phyloP scores from a whole-genome alignment of 331 rosid genomes.

The Malus hybrid region DNA sequence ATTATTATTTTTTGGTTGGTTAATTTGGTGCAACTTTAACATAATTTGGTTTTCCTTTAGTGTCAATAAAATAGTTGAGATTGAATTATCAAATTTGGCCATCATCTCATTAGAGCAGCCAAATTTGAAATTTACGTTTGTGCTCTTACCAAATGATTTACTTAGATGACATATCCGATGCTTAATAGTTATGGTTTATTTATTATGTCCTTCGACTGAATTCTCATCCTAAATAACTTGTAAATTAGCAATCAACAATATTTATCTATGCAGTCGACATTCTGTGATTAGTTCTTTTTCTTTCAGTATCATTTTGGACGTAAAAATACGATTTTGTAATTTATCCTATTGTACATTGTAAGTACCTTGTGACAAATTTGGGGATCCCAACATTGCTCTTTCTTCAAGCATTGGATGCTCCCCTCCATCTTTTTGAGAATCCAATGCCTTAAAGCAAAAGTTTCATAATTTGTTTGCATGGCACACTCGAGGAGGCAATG shows the following conservation, averaged over 20 bases:
- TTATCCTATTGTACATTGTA: too few relatives aligned
- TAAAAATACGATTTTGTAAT: too few relatives aligned
- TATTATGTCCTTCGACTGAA: too few relatives aligned
- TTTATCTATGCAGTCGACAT: too few relatives aligned
- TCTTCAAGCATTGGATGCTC: conserved; percentile 53
- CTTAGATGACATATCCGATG: background rate
- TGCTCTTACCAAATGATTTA: conserved; percentile 13
- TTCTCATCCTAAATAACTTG: too few relatives aligned
- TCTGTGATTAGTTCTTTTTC: too few relatives aligned
- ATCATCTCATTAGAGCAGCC: background rate
- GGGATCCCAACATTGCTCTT: background rate
- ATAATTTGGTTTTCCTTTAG: background rate
- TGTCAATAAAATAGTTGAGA: background rate
- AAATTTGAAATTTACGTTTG: background rate
- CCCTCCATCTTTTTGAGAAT: conserved; percentile 16
- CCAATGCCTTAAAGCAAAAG: conserved; percentile 33
- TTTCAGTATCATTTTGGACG: too few relatives aligned
- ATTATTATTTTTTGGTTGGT: background rate
- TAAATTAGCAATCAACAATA: too few relatives aligned
- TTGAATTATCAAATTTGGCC: conserved; percentile 1
- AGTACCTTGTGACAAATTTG: too few relatives aligned
- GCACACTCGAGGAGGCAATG: conserved; percentile 9
- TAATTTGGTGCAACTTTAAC: background rate
- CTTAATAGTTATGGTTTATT: too few relatives aligned
- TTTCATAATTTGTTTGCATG: conserved; percentile 3